Percentiles rank a stretch among this genome's conserved stretches.
phyloP scores from a whole-genome alignment of 2,329 filamentous ascomycete genomes.

The Coccinonectria pachysandricola region DNA sequence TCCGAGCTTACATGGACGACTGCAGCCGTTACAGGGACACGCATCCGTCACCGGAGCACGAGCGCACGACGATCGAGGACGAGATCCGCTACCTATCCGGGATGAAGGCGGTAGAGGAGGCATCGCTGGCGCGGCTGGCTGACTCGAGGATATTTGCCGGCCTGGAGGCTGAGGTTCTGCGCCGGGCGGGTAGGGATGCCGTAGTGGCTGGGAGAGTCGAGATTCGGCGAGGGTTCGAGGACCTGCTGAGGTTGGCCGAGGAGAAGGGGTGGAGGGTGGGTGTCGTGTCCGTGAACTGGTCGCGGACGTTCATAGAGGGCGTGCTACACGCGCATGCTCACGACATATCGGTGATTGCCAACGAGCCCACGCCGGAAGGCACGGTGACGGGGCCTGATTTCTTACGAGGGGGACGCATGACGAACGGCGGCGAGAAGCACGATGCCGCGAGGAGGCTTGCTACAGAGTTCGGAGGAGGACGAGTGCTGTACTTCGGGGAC shows the following conservation, averaged over 20 bases:
- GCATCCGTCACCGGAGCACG: constrained; percentile 22
- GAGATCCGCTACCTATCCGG: constrained; percentile 35
- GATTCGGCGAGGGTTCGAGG: constrained; percentile 31
- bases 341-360: constrained; percentile 33
- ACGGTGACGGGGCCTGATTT: constrained; percentile 30
- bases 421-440: constrained; percentile 37
- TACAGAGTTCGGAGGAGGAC: constrained; percentile 9
- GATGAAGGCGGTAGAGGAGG: constrained; percentile 33
- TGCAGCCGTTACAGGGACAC: constrained; percentile 25
- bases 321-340: constrained; percentile 26
- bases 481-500: constrained; percentile 46
- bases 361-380: constrained; percentile 30
- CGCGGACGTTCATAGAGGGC: constrained; percentile 35
- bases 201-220: constrained; percentile 23
- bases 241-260: constrained; percentile 18
- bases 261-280: constrained; percentile 28
- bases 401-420: constrained; percentile 13
- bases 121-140: constrained; percentile 35
- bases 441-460: constrained; percentile 26
- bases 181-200: constrained; percentile 27
- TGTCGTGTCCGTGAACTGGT: constrained; percentile 44
- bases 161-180: constrained; percentile 23
- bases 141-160: constrained; percentile 34
- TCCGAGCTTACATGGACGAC: constrained; percentile 35
- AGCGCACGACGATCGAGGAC: constrained; percentile 24